Evolutionary conservation across 2,329 filamentous ascomycete species (phyloP).

Genomic region (Cladobotryum mycophilum): DNA sequence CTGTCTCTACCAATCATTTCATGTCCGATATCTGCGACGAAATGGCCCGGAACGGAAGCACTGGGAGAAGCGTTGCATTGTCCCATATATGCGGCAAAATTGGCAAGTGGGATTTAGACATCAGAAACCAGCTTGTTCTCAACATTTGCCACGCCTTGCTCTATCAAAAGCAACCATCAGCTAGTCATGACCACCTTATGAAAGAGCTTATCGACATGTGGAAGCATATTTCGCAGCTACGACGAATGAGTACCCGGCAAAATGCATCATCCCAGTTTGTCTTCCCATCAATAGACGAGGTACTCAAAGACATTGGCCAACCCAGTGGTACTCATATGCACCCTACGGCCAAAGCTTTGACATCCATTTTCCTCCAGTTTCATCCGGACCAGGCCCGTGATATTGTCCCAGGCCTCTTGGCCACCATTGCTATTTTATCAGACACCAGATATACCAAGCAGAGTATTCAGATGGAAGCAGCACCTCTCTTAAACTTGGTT

Average conservation of each 20-base stretch:
- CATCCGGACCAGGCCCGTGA: conserved; percentile 17
- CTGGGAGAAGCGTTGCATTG: conserved; percentile 18
- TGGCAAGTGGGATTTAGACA: conserved; percentile 21
- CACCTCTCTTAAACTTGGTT: conserved; percentile 26
- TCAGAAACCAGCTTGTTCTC: conserved; percentile 26
- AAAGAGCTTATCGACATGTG: conserved; percentile 29
- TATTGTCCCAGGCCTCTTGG: conserved; percentile 27
- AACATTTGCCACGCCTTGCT: conserved; percentile 24
- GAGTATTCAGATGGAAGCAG: conserved; percentile 13
- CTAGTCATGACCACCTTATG: conserved; percentile 16
- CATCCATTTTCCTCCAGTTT: conserved; percentile 28
- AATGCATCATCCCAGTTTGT: conserved; percentile 20
- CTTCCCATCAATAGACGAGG: conserved; percentile 24
- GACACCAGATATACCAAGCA: conserved; percentile 18
- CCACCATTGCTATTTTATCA: conserved; percentile 26
- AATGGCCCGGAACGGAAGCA: conserved; percentile 14
- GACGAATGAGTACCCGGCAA: conserved; percentile 20
- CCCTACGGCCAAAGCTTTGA: conserved; percentile 18
- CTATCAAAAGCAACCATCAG: conserved; percentile 11
- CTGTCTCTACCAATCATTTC: conserved; percentile 16
- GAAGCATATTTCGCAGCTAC: conserved; percentile 32
- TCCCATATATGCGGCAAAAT: conserved; percentile 20
- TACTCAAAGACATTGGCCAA: conserved; percentile 17
- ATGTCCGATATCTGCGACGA: conserved; percentile 16
- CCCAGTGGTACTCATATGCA: conserved; percentile 5